Evolutionary conservation across 257 asterid species (phyloP).

Genomic region (Solanum dulcamara): DNA sequence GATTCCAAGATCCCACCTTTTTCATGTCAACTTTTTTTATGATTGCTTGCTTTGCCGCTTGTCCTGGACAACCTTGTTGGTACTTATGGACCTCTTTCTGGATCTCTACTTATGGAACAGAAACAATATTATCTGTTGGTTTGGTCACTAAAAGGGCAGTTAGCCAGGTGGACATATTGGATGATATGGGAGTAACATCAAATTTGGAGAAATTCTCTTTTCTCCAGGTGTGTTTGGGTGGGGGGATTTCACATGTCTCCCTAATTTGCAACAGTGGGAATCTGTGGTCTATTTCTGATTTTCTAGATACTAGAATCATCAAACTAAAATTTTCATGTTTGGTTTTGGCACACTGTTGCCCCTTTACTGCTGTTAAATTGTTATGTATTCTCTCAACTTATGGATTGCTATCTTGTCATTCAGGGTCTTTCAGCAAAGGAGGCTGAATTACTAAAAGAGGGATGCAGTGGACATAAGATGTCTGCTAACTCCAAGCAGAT

Average conservation of each 20-base stretch:
- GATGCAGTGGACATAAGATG: slow-evolving; percentile 36
- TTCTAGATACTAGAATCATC: neutral
- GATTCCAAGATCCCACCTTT: neutral
- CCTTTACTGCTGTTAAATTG: neutral
- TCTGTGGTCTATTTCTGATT: neutral
- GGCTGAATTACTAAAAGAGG: slow-evolving; percentile 55
- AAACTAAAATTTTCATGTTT: neutral
- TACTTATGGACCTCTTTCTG: neutral
- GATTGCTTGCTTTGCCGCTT: neutral
- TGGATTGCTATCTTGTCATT: slow-evolving; percentile 9
- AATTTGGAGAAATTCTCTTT: neutral
- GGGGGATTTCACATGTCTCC: neutral
- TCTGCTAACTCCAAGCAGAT: slow-evolving; percentile 26
- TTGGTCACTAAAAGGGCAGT: neutral
- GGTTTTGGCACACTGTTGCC: neutral
- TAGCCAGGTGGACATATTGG: neutral
- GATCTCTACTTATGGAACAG: neutral
- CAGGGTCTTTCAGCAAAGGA: slow-evolving; percentile 60
- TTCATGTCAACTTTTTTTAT: neutral
- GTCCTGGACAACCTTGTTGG: neutral
- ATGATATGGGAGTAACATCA: neutral
- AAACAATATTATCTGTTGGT: neutral
- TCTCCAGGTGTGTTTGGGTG: neutral
- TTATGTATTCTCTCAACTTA: neutral
- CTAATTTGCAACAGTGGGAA: neutral